Conservation (phyloP, 2,329 filamentous ascomycete species). For the Colletotrichum graminicola region DNA sequence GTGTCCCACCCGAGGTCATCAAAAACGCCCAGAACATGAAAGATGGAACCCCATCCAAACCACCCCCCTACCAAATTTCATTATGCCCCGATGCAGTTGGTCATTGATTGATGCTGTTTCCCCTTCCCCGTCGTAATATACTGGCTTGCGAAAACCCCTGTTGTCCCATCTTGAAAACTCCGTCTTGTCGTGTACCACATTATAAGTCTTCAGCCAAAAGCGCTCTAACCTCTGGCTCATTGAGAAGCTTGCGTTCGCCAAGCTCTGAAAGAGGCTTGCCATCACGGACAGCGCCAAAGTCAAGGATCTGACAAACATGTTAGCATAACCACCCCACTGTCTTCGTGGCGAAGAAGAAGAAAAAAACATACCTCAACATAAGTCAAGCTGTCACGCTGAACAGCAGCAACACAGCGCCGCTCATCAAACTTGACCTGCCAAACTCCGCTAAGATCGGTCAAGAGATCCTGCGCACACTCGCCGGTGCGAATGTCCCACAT, state of each 20-base stretch:
- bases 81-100: conserved; percentile 31
- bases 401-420: conserved; percentile 92
- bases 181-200: conserved; percentile 17
- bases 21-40: conserved; percentile 35
- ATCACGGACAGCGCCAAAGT: conserved; percentile 94
- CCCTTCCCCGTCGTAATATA: conserved; percentile 25
- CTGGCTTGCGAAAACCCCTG: conserved; percentile 35
- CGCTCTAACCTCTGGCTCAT: conserved; percentile 66
- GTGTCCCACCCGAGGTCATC: conserved; percentile 15
- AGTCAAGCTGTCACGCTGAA: conserved; percentile 91
- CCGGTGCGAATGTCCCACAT: conserved; percentile 98
- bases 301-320: conserved; percentile 77
- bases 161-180: conserved; percentile 18
- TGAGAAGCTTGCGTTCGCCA: conserved; percentile 80
- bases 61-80: conserved; percentile 26
- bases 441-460: conserved; percentile 94
- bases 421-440: conserved; percentile 99
- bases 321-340: background rate
- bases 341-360: conserved; percentile 49
- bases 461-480: conserved; percentile 90
- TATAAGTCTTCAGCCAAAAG: conserved; percentile 60
- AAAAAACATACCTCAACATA: conserved; percentile 86
- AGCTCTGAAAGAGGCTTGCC: conserved; percentile 82
- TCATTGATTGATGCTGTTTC: conserved; percentile 34
- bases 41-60: conserved; percentile 28